Evolutionary conservation across 768 basidiomycete genomes (phyloP).

Genomic region (Daedalea quercina): DNA sequence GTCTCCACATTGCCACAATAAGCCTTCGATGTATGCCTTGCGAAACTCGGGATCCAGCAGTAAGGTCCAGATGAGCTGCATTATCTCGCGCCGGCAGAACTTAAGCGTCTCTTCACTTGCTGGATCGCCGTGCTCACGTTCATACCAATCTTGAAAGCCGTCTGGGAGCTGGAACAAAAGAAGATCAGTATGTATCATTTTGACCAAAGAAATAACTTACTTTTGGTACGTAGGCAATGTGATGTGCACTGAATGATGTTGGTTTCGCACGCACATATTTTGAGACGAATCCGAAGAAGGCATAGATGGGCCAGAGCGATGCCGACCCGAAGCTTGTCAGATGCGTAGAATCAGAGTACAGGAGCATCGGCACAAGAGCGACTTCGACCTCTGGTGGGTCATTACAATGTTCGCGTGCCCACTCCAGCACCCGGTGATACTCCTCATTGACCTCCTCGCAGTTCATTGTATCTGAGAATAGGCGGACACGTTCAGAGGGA

Average conservation of each 20-base stretch:
- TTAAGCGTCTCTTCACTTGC: slow-evolving; percentile 7
- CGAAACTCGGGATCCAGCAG: slow-evolving; percentile 20
- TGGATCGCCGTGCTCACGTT: too few relatives aligned
- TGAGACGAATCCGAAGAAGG: slow-evolving; percentile 31
- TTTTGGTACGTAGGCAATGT: slow-evolving; percentile 34
- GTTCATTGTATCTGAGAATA: too few relatives aligned
- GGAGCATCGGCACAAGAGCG: slow-evolving; percentile 11
- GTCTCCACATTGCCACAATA: slow-evolving; percentile 19
- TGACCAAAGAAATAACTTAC: slow-evolving; percentile 19
- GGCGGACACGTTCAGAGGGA: too few relatives aligned
- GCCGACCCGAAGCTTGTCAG: slow-evolving; percentile 20
- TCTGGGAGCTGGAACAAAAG: not conserved
- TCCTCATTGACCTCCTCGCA: slow-evolving; percentile 7
- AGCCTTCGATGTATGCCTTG: slow-evolving; percentile 21
- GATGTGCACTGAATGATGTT: not conserved
- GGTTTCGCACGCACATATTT: slow-evolving; percentile 32
- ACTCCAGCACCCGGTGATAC: slow-evolving; percentile 3
- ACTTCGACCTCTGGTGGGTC: not conserved
- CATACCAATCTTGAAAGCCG: too few relatives aligned
- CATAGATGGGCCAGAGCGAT: slow-evolving; percentile 34
- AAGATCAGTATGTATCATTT: slow-evolving; percentile 20
- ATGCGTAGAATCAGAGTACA: slow-evolving; percentile 22
- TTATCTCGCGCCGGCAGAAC: slow-evolving; percentile 26
- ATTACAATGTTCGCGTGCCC: slow-evolving; percentile 2
- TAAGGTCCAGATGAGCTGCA: slow-evolving; percentile 23